Evolutionary conservation across 768 basidiomycete genomes (phyloP).

Genomic region (Leccinum boreale): DNA sequence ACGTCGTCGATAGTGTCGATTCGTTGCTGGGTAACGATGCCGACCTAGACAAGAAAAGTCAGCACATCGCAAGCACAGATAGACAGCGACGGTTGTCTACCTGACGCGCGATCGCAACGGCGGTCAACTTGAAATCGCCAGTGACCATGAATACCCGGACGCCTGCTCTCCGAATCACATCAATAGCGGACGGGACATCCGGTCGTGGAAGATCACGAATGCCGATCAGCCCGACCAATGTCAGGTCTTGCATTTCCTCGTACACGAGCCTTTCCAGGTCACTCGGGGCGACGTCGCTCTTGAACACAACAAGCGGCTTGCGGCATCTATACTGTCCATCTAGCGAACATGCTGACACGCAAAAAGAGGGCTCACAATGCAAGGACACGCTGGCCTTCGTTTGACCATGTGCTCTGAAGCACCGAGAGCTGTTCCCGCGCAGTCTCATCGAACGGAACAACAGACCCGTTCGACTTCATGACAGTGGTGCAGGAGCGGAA

Average conservation of each 20-base stretch:
- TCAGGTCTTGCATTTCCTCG: slow-evolving; percentile 37
- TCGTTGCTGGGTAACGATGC: slow-evolving; percentile 40
- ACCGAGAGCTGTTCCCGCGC: slow-evolving; percentile 21
- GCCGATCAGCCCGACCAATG: slow-evolving; percentile 50
- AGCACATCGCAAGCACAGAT: neutral
- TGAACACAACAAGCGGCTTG: slow-evolving; percentile 23
- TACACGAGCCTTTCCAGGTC: slow-evolving; percentile 38
- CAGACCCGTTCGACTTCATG: slow-evolving; percentile 30
- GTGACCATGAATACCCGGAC: slow-evolving; percentile 57
- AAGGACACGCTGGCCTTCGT: slow-evolving; percentile 52
- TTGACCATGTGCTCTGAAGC: slow-evolving; percentile 43
- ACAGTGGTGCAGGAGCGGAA: slow-evolving; percentile 37
- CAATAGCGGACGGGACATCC: slow-evolving; percentile 45
- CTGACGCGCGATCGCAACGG: slow-evolving; percentile 47
- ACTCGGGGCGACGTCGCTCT: slow-evolving; percentile 21
- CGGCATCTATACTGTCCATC: slow-evolving; percentile 20
- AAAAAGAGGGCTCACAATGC: slow-evolving; percentile 31
- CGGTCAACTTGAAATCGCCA: slow-evolving; percentile 53
- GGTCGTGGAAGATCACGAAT: slow-evolving; percentile 58
- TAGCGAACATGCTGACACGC: neutral
- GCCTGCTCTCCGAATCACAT: slow-evolving; percentile 47
- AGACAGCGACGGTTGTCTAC: slow-evolving; percentile 26
- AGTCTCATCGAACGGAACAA: slow-evolving; percentile 28
- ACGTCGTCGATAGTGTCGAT: slow-evolving; percentile 34
- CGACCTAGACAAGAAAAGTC: slow-evolving; percentile 30